Base-by-base conservation (phyloP, 225 moss, liverwort and hornwort species). In the Polytrichum formosum region DNA sequence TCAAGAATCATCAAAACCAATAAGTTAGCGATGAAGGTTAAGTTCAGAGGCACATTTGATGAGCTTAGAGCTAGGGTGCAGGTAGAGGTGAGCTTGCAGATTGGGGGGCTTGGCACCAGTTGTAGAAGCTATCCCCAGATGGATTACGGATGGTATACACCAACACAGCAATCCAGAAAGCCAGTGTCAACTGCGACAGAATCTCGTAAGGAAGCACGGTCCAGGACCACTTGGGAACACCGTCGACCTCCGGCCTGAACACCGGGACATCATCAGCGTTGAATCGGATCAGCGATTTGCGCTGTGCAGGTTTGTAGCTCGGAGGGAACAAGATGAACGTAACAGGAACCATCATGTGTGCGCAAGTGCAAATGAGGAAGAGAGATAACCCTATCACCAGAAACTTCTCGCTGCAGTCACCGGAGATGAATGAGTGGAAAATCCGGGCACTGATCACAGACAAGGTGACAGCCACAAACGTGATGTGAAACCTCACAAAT, bases 401-500 rank as follows among this genome's bases (percentile, higher is more conserved):
- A 67, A 77, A 67, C 46, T n/a, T 72, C 22, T 77, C 71, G 53
- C 59, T 53, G 59, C 77, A 77, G 56, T 61, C 26, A 10, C 27
- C 27, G 19, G 67, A 53, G 21, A 28, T 28, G 27, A 26, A 5
- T 17, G 59, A 18, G n/a, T 55, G 20, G 29, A 18, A 46, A 5
- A n/a, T 19, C 10, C 77, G 67, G n/a, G 4, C 55, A 4, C 67
- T 4, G 35, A 77, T 37, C 10, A 65, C 61, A 25, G 21, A 4
- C 18, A 72, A 17, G 8, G 53, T 54, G 29, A 65, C 22, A 17
- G 53, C 31, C 6, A 72, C 65, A n/a, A 28, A 77, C 16, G 27
- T 18, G 2, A 77, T 3, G 61, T 88, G 85, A 66, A 77, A 78
- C 23, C 53, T 61, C 7, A 85, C 80, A 30, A 75, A 83, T 68